A percentile compares a stretch with the other conserved stretches of the same genome.
Conservation (phyloP, 2,329 filamentous ascomycete species). For the Colletotrichum cordylinicola region DNA sequence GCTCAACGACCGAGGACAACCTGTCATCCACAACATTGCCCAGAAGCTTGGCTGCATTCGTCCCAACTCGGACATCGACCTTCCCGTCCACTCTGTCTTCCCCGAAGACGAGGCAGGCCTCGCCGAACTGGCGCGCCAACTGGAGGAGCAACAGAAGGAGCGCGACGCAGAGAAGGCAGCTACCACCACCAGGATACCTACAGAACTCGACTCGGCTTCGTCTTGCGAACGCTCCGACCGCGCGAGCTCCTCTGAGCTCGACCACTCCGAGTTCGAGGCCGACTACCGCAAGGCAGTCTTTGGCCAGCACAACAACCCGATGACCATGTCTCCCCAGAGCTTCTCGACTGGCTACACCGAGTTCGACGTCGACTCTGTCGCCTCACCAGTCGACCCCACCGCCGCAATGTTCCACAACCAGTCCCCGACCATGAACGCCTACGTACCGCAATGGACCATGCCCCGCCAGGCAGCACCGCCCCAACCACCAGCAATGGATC, state of each 20-base stretch:
- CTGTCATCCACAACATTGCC: slow-evolving; percentile 70
- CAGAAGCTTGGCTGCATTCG: slow-evolving; percentile 69
- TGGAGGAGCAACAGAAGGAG: slow-evolving; percentile 52
- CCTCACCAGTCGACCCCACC: slow-evolving; percentile 38
- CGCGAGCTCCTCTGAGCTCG: slow-evolving; percentile 59
- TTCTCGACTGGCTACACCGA: slow-evolving; percentile 48
- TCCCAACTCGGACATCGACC: slow-evolving; percentile 64
- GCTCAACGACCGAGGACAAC: slow-evolving; percentile 66
- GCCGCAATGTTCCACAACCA: slow-evolving; percentile 38
- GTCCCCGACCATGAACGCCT: slow-evolving; percentile 37
- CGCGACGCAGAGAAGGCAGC: slow-evolving; percentile 36
- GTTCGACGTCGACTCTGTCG: slow-evolving; percentile 45
- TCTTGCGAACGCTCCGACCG: slow-evolving; percentile 47
- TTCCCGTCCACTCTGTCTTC: slow-evolving; percentile 63
- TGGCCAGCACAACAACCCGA: slow-evolving; percentile 35
- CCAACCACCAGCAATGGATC: slow-evolving; percentile 36
- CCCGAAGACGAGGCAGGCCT: slow-evolving; percentile 67
- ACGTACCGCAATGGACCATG: slow-evolving; percentile 24
- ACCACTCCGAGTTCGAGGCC: slow-evolving; percentile 61
- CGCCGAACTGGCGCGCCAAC: slow-evolving; percentile 59
- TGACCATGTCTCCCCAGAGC: slow-evolving; percentile 61
- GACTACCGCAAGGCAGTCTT: slow-evolving; percentile 59
- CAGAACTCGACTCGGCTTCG: slow-evolving; percentile 39
- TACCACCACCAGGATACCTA: slow-evolving; percentile 24
- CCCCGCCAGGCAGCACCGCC: slow-evolving; percentile 21